Evolutionary conservation across 2,329 filamentous ascomycete species (phyloP).

Genomic region (Bretziella fagacearum): DNA sequence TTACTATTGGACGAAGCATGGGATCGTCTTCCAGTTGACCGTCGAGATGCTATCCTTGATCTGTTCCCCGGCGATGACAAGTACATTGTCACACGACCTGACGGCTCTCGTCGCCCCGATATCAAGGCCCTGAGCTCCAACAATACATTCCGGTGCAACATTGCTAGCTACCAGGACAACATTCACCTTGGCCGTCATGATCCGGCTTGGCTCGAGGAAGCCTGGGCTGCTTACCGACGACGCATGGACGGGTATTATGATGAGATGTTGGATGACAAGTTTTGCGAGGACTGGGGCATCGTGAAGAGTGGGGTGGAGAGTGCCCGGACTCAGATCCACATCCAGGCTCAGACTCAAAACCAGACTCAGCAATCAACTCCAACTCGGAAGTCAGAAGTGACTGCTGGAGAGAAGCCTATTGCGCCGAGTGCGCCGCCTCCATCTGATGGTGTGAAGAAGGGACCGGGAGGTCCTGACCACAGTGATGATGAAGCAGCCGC

Average conservation of each 20-base stretch:
- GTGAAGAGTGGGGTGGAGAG: background rate
- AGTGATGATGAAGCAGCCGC: no score
- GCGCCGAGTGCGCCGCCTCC: no score
- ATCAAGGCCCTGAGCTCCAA: slow-evolving; percentile 29
- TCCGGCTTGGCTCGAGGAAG: slow-evolving; percentile 34
- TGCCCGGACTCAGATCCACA: background rate
- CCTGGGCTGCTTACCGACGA: slow-evolving; percentile 33
- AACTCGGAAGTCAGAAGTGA: no score
- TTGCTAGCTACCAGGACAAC: slow-evolving; percentile 29
- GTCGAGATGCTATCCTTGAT: background rate
- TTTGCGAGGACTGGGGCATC: slow-evolving; percentile 31
- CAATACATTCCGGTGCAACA: slow-evolving; percentile 31
- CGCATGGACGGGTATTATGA: slow-evolving; percentile 34
- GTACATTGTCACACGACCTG: slow-evolving; percentile 24
- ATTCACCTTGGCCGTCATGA: slow-evolving; percentile 33
- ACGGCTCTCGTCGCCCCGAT: slow-evolving; percentile 25
- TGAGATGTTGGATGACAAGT: slow-evolving; percentile 27
- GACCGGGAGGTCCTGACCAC: no score
- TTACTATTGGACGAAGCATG: slow-evolving; percentile 9
- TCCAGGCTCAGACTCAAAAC: background rate
- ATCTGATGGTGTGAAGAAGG: no score
- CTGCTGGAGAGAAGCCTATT: no score
- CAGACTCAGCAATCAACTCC: no score
- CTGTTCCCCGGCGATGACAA: slow-evolving; percentile 8
- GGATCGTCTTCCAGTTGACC: slow-evolving; percentile 3